Conservation (phyloP, 2,329 filamentous ascomycete genomes). For the Ophiostoma himal-ulmi region DNA sequence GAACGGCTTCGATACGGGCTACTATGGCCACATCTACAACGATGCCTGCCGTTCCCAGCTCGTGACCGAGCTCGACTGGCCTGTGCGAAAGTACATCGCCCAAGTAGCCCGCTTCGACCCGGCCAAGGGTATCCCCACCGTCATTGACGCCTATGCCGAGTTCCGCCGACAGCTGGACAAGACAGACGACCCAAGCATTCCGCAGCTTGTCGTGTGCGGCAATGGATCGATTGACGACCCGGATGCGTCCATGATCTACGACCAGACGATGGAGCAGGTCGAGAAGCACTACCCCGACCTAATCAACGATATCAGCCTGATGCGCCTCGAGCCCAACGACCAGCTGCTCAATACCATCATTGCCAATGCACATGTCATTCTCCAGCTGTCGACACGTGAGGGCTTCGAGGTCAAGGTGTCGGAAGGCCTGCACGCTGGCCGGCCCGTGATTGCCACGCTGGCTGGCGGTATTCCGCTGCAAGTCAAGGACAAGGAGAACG, state of each 20-base stretch:
- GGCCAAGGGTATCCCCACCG: constrained; percentile 72
- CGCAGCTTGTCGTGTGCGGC: constrained; percentile 71
- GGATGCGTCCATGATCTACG: constrained; percentile 65
- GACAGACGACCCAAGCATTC: constrained; percentile 45
- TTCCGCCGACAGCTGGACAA: constrained; percentile 59
- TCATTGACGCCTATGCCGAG: constrained; percentile 68
- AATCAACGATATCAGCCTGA: constrained; percentile 62
- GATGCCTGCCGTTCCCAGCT: constrained; percentile 52
- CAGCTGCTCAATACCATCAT: constrained; percentile 74
- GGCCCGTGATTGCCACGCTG: constrained; percentile 68
- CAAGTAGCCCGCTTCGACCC: constrained; percentile 81
- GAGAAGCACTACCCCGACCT: constrained; percentile 57
- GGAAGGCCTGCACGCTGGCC: constrained; percentile 73
- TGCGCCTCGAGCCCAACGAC: constrained; percentile 71
- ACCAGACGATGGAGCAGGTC: constrained; percentile 63
- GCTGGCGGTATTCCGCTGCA: constrained; percentile 79
- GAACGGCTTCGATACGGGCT: constrained; percentile 62
- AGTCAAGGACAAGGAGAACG: constrained; percentile 63
- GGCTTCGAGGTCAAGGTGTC: constrained; percentile 85
- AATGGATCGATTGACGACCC: constrained; percentile 79
- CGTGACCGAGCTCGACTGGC: constrained; percentile 54
- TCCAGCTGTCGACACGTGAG: constrained; percentile 75
- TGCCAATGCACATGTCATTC: constrained; percentile 63
- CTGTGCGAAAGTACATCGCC: constrained; percentile 64
- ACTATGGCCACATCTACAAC: constrained; percentile 71